These are phyloP conservation scores for Penstemon eatonii DNA, from an alignment of 257 asterid species.

Conservation along the genomic window DNA sequence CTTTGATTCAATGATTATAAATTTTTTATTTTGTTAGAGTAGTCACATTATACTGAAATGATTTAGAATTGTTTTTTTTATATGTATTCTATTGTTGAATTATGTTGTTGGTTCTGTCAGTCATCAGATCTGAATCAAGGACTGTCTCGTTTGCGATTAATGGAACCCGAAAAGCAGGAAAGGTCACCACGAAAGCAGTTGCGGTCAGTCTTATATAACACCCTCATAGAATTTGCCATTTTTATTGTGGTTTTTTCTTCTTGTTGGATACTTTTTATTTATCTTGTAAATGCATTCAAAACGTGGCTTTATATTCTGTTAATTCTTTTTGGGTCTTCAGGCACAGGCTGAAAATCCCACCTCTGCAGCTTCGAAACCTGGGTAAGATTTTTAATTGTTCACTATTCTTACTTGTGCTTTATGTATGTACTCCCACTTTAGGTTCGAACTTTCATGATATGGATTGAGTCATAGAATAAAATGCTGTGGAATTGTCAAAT, in stretches of 20 bases:
- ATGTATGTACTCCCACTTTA: neutral
- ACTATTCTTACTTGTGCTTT: slow-evolving; percentile 13
- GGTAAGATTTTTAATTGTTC: slow-evolving; percentile 35
- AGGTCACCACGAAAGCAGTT: slow-evolving; percentile 42
- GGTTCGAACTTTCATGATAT: neutral
- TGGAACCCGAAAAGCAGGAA: slow-evolving; percentile 42
- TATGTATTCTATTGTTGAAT: slow-evolving; percentile 13
- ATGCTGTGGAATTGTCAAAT: slow-evolving; percentile 10
- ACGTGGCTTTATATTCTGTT: neutral
- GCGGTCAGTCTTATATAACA: slow-evolving; percentile 42
- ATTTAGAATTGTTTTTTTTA: neutral
- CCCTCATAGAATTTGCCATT: neutral
- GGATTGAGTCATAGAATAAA: neutral
- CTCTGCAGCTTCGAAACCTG: slow-evolving; percentile 55
- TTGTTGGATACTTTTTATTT: neutral
- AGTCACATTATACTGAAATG: slow-evolving; percentile 11
- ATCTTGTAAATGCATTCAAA: slow-evolving; percentile 4
- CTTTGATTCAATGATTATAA: neutral
- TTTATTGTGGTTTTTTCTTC: neutral
- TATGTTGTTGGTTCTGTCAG: slow-evolving; percentile 32
- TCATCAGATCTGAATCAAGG: slow-evolving; percentile 50
- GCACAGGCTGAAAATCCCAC: slow-evolving; percentile 49
- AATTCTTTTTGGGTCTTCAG: slow-evolving; percentile 33
- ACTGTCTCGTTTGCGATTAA: slow-evolving; percentile 29
- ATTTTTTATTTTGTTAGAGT: neutral